Conservation (phyloP, 495 filamentous ascomycete species). For the Neurospora sp. region DNA sequence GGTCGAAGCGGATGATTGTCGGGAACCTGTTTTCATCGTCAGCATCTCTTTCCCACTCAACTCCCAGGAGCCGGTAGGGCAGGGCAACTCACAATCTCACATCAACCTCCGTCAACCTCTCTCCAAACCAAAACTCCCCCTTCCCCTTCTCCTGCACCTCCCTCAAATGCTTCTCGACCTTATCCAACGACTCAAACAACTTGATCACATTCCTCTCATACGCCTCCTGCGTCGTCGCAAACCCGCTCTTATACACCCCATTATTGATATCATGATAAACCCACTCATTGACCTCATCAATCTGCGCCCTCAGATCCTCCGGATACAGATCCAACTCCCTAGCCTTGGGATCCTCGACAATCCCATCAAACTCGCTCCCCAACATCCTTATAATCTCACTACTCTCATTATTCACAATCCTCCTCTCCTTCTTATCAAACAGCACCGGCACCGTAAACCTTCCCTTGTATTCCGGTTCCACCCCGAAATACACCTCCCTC, state of each 20-base stretch:
- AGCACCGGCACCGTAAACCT: conserved; percentile 73
- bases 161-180: conserved; percentile 49
- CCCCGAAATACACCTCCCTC: conserved; percentile 61
- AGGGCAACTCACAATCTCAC: conserved; percentile 38
- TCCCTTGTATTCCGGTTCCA: conserved; percentile 58
- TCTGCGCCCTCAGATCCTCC: conserved; percentile 37
- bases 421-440: conserved; percentile 62
- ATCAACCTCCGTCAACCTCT: conserved; percentile 58
- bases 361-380: conserved; percentile 44
- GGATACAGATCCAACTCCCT: conserved; percentile 48
- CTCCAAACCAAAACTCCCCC: conserved; percentile 54
- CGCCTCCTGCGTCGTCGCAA: conserved; percentile 53
- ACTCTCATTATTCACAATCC: conserved; percentile 79
- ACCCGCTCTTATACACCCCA: conserved; percentile 62
- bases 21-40: conserved; percentile 27
- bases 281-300: conserved; percentile 57
- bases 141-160: conserved; percentile 17
- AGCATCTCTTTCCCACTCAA: neutral
- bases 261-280: conserved; percentile 58
- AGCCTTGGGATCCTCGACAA: conserved; percentile 39
- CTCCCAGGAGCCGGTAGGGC: neutral
- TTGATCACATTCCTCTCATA: conserved; percentile 50
- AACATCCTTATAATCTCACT: conserved; percentile 73
- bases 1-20: conserved; percentile 57
- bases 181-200: conserved; percentile 55